phyloP scores from a whole-genome alignment of 805 yeast species.

The Peterozyma xylosa region DNA sequence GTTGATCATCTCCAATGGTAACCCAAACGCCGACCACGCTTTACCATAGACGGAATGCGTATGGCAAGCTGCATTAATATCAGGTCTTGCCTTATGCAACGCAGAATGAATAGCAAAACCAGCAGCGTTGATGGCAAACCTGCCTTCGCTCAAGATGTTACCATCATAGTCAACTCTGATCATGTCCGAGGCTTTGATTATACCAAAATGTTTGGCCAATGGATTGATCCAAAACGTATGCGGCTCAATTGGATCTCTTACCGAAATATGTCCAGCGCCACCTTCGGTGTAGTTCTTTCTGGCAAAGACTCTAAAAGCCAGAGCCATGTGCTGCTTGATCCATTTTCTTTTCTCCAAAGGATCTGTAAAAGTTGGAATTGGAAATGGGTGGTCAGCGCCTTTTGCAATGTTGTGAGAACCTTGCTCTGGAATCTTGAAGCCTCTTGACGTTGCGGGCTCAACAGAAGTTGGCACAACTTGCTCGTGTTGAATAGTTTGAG shows the following conservation, averaged over 20 bases:
- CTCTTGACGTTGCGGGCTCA: conserved; percentile 27
- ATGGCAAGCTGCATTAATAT: conserved; percentile 66
- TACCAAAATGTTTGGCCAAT: conserved; percentile 65
- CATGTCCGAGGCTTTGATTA: conserved; percentile 53
- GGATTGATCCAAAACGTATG: conserved; percentile 87
- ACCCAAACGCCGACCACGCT: conserved; percentile 58
- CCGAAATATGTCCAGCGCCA: conserved; percentile 78
- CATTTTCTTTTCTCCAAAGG: conserved; percentile 42
- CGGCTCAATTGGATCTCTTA: conserved; percentile 79
- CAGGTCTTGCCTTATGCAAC: conserved; percentile 61
- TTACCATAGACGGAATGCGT: conserved; percentile 61
- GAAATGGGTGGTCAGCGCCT: conserved; percentile 44
- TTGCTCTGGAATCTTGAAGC: conserved; percentile 31
- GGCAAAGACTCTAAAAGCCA: conserved; percentile 78
- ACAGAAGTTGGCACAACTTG: conserved; percentile 16
- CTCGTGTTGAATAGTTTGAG: not conserved
- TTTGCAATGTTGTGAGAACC: conserved; percentile 58
- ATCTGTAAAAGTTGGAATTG: conserved; percentile 44
- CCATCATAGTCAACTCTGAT: conserved; percentile 60
- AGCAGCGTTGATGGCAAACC: conserved; percentile 53
- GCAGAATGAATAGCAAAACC: conserved; percentile 68
- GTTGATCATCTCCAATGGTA: conserved; percentile 68
- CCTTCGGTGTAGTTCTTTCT: conserved; percentile 73
- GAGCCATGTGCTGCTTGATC: conserved; percentile 72
- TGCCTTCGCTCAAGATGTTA: conserved; percentile 49